Conservation (phyloP, 179 eudicot species). For the Sideroxylon spinosum region DNA sequence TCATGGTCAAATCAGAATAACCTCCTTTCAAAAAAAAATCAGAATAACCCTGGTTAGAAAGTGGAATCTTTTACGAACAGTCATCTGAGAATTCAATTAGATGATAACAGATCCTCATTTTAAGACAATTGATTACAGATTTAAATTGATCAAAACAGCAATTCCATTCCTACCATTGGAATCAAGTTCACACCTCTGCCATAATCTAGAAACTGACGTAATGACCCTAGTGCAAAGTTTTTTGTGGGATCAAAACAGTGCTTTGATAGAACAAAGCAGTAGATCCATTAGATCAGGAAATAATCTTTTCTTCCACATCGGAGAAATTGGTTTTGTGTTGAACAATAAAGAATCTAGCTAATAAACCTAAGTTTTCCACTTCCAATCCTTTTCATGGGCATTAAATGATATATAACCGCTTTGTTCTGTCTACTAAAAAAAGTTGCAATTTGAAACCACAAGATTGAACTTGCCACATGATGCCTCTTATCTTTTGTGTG, state of each 20-base stretch:
- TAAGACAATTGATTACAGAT: too few relatives aligned
- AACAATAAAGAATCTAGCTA: neutral
- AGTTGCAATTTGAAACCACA: conserved; percentile 11
- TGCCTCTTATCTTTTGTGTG: neutral
- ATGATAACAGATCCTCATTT: too few relatives aligned
- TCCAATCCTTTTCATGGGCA: conserved; percentile 1
- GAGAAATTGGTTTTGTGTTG: neutral
- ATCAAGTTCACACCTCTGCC: neutral
- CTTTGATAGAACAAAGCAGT: neutral
- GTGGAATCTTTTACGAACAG: neutral
- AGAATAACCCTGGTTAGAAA: neutral
- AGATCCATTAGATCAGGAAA: neutral
- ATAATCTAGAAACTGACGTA: neutral
- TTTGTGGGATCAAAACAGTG: neutral
- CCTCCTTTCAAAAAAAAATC: too few relatives aligned
- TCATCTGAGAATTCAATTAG: too few relatives aligned
- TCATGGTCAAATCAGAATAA: neutral
- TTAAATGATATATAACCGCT: neutral
- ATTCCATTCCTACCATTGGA: neutral
- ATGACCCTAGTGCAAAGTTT: neutral
- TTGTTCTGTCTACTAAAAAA: too few relatives aligned
- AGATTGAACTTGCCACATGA: conserved; percentile 14
- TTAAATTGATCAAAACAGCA: neutral
- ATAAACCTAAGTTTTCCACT: neutral
- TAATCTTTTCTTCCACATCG: neutral